Evolutionary conservation across 75 land plant species (phyloP).

Genomic region (Cupressus sempervirens): DNA sequence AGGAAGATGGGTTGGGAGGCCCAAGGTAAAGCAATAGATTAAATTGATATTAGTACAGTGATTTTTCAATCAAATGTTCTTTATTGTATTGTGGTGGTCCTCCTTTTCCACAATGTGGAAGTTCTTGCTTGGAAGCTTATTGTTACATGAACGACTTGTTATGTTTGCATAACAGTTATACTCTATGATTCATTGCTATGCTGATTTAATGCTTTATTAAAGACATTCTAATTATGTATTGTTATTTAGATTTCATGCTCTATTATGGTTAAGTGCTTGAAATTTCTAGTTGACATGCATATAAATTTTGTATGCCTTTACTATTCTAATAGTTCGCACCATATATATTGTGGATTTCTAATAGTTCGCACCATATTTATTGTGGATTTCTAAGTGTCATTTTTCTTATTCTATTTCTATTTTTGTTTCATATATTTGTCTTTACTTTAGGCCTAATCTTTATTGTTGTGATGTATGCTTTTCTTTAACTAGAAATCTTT

Average conservation of each 20-base stretch:
- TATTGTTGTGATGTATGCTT: not conserved
- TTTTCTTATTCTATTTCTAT: not conserved
- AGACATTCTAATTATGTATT: not conserved
- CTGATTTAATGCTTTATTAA: not conserved
- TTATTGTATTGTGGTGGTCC: not conserved
- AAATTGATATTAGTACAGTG: not conserved
- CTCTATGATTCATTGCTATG: not conserved
- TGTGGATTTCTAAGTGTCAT: too few relatives aligned
- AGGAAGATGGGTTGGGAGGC: conserved; percentile 65
- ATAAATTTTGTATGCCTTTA: too few relatives aligned
- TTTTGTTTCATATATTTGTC: not conserved
- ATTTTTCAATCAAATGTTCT: not conserved
- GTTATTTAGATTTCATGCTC: not conserved
- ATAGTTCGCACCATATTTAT: too few relatives aligned
- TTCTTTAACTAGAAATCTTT: not conserved
- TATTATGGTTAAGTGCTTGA: not conserved
- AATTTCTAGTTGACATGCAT: not conserved
- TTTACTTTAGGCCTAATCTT: not conserved
- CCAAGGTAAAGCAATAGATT: conserved; percentile 26
- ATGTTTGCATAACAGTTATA: not conserved
- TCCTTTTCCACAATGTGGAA: not conserved
- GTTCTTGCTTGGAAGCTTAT: not conserved
- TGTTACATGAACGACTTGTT: not conserved
- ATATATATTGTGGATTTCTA: too few relatives aligned
- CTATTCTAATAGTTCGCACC: not conserved